Percentiles rank a stretch among this genome's conserved stretches.
Conservation (phyloP, 148 eudicot species). For the Camellia granthamiana region DNA sequence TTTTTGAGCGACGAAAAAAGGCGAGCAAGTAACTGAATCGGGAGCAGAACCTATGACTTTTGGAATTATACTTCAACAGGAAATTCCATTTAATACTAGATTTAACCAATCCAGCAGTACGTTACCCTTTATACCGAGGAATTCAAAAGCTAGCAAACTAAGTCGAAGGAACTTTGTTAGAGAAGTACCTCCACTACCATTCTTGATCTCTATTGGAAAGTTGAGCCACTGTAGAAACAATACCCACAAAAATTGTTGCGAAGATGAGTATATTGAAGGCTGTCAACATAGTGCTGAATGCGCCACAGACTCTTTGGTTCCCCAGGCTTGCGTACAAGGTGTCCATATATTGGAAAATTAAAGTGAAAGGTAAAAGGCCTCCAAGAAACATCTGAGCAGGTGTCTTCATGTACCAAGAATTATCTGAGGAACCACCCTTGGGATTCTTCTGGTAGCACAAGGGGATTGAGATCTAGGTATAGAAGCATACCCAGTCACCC, state of each 20-base stretch:
- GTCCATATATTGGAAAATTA: background rate
- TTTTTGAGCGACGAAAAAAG: no score
- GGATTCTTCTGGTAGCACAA: slow-evolving; percentile 4
- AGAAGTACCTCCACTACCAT: background rate
- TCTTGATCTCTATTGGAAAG: background rate
- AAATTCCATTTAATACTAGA: no score
- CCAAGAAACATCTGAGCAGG: background rate
- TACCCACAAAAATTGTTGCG: background rate
- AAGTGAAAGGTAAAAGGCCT: no score
- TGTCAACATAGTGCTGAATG: background rate
- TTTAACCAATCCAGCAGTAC: no score
- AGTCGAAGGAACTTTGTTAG: no score
- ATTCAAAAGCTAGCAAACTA: no score
- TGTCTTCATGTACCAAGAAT: background rate
- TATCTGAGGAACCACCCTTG: background rate
- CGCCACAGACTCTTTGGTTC: background rate
- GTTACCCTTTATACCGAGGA: no score
- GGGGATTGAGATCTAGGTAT: background rate
- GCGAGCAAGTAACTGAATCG: no score
- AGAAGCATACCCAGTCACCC: background rate
- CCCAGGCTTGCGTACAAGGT: background rate
- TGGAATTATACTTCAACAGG: no score
- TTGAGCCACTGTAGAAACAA: background rate
- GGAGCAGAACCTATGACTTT: no score
- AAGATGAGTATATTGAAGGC: background rate